Evolutionary conservation across 179 eudicot genomes (phyloP).

Genomic region (Corrigiola litoralis): DNA sequence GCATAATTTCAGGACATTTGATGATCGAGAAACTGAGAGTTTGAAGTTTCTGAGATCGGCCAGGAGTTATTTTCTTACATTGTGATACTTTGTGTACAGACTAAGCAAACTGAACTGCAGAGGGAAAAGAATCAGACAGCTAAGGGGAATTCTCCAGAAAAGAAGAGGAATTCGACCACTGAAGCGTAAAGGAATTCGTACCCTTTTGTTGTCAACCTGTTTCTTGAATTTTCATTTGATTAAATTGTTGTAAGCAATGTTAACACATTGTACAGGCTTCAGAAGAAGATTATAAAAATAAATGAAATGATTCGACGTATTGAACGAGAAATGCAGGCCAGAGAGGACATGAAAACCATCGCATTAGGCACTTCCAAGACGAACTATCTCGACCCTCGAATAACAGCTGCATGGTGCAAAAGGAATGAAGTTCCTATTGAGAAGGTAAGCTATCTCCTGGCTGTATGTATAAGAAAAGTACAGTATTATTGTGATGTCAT

Average conservation of each 20-base stretch:
- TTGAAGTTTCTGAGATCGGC: no score
- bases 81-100: no score
- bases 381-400: constrained; percentile 89
- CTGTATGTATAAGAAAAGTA: no score
- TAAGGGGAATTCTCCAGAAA: no score
- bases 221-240: not conserved
- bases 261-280: constrained; percentile 38
- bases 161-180: no score
- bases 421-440: constrained; percentile 94
- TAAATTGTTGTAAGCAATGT: not conserved
- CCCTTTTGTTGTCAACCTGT: no score
- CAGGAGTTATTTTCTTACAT: no score
- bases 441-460: constrained; percentile 45
- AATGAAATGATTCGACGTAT: constrained; percentile 60
- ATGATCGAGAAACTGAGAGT: no score
- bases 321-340: constrained; percentile 71
- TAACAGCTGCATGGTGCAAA: constrained; percentile 98
- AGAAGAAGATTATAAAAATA: constrained; percentile 63
- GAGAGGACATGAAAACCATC: constrained; percentile 85
- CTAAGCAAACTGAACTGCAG: no score
- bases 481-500: not conserved
- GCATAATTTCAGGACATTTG: no score
- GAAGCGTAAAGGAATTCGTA: no score
- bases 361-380: constrained; percentile 93
- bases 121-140: no score